Evolutionary conservation across 2,329 filamentous ascomycete genomes (phyloP).

Genomic region (Colletotrichum simmondsii): DNA sequence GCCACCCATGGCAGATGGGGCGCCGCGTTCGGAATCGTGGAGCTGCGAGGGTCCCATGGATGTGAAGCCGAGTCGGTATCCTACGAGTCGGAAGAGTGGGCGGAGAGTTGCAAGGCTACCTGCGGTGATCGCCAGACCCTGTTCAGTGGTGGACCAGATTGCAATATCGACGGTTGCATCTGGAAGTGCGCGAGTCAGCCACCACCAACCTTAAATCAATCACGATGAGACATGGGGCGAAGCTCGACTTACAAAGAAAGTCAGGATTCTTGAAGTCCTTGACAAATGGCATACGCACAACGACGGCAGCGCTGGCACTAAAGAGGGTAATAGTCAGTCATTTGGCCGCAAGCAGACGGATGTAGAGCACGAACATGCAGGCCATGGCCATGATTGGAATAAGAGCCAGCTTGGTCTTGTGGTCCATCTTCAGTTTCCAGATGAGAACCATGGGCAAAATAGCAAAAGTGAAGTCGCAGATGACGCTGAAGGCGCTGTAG

Average conservation of each 20-base stretch:
- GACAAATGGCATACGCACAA: slow-evolving; percentile 53
- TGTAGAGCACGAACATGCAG: slow-evolving; percentile 52
- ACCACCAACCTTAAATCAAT: slow-evolving; percentile 5
- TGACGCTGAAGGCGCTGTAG: slow-evolving; percentile 60
- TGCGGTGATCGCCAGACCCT: slow-evolving; percentile 60
- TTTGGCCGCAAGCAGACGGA: neutral
- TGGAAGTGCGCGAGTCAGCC: slow-evolving; percentile 31
- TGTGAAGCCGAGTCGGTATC: slow-evolving; percentile 44
- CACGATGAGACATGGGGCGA: neutral
- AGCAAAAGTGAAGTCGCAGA: slow-evolving; percentile 63
- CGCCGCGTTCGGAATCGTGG: slow-evolving; percentile 14
- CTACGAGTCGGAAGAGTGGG: slow-evolving; percentile 52
- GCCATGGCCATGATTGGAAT: slow-evolving; percentile 66
- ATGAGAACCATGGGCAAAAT: slow-evolving; percentile 66
- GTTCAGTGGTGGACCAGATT: slow-evolving; percentile 61
- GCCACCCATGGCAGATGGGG: slow-evolving; percentile 24
- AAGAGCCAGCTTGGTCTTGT: slow-evolving; percentile 61
- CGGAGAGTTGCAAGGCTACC: slow-evolving; percentile 59
- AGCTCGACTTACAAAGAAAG: slow-evolving; percentile 52
- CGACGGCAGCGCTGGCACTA: slow-evolving; percentile 56
- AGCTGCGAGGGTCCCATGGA: slow-evolving; percentile 27
- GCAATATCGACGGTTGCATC: slow-evolving; percentile 55
- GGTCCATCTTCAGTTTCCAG: slow-evolving; percentile 65
- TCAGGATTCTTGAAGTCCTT: slow-evolving; percentile 51
- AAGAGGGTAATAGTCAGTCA: neutral